Conservation (phyloP, 1,284 basidiomycete genomes). For the Rhodotorula sp. region DNA sequence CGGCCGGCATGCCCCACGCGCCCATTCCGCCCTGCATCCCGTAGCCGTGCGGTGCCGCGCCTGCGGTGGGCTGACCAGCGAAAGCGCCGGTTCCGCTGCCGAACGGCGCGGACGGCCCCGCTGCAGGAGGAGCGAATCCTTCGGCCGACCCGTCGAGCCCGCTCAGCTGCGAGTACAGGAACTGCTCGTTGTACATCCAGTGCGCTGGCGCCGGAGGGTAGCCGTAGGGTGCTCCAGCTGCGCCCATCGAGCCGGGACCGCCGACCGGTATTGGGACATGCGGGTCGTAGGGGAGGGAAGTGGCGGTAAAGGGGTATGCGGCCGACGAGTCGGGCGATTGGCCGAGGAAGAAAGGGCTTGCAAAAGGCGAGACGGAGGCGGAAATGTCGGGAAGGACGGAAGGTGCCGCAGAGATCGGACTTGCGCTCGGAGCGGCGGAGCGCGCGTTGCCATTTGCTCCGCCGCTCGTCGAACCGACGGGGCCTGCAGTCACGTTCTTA, state of each 20-base stretch:
- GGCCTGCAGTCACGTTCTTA: not conserved
- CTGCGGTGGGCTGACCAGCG: no score
- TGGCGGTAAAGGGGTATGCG: not conserved
- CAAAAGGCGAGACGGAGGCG: not conserved
- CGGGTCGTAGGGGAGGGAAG: no score
- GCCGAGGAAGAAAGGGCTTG: not conserved
- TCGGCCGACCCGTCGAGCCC: not conserved
- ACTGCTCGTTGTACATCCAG: conserved; percentile 30
- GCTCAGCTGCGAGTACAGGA: conserved; percentile 16
- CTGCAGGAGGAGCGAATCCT: not conserved
- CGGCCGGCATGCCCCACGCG: not conserved
- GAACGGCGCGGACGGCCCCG: not conserved
- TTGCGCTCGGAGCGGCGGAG: not conserved
- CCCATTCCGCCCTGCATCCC: not conserved
- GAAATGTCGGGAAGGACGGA: not conserved
- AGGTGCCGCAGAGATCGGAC: not conserved
- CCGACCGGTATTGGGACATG: not conserved
- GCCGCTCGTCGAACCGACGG: not conserved
- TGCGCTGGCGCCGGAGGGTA: conserved; percentile 9
- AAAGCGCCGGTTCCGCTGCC: not conserved
- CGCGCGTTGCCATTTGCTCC: not conserved
- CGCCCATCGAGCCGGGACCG: not conserved
- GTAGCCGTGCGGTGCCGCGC: not conserved
- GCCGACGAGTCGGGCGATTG: not conserved
- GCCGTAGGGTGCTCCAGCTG: not conserved